These are phyloP conservation scores for Oldenlandia corymbosa DNA, from an alignment of 257 asterid genomes.

Conservation along the genomic window DNA sequence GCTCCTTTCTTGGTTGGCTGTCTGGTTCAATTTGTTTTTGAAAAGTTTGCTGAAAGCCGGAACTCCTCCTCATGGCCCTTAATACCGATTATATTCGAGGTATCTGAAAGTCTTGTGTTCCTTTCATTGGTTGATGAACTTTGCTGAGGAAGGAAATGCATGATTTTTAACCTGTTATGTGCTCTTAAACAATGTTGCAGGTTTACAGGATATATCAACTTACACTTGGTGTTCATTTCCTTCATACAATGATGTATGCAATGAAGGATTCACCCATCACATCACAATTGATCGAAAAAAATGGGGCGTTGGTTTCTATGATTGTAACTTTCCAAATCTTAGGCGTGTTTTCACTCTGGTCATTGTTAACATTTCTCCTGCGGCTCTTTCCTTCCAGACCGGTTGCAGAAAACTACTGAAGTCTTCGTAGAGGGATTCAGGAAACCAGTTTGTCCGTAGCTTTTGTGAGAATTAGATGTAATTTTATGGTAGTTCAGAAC, in stretches of 20 bases:
- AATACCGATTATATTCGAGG: slow-evolving; percentile 88
- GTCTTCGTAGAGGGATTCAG: slow-evolving; percentile 3
- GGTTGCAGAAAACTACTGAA: slow-evolving; percentile 72
- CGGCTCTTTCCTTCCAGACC: slow-evolving; percentile 95
- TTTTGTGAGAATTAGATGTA: not conserved
- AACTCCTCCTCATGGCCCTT: slow-evolving; percentile 91
- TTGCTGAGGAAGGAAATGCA: slow-evolving; percentile 4
- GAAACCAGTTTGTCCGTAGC: not conserved
- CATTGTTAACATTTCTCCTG: slow-evolving; percentile 80
- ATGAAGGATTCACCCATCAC: slow-evolving; percentile 46
- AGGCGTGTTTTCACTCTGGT: slow-evolving; percentile 82
- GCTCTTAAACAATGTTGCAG: slow-evolving; percentile 31
- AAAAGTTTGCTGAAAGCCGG: slow-evolving; percentile 38
- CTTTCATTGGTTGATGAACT: not conserved
- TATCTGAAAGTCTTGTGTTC: slow-evolving; percentile 18
- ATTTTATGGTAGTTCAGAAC: not conserved
- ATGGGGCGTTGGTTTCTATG: slow-evolving; percentile 59
- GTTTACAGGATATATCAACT: slow-evolving; percentile 85
- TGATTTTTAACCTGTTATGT: not conserved
- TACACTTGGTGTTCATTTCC: slow-evolving; percentile 58
- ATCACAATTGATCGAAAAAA: slow-evolving; percentile 45
- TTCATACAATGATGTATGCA: slow-evolving; percentile 52
- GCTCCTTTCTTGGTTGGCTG: slow-evolving; percentile 64
- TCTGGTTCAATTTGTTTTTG: slow-evolving; percentile 58
- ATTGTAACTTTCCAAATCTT: slow-evolving; percentile 57